Conservation (phyloP, 768 basidiomycete species). For the Leccinum incarnatum region DNA sequence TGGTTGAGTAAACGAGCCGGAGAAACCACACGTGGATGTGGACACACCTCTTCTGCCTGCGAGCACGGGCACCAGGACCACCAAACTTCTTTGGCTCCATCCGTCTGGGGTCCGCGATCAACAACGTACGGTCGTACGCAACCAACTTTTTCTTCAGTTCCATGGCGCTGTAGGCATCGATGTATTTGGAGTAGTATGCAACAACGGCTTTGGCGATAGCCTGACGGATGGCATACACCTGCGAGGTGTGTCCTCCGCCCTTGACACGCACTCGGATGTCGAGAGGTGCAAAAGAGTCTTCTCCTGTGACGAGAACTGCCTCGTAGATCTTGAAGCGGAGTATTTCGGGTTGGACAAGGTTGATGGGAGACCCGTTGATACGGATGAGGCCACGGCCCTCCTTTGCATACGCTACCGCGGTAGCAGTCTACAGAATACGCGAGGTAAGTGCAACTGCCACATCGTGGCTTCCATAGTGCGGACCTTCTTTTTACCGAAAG, state of each 20-base stretch:
- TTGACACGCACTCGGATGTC: slow-evolving; percentile 98
- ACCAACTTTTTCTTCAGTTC: slow-evolving; percentile 98
- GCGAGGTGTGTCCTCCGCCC: slow-evolving; percentile 99
- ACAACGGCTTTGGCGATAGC: slow-evolving; percentile 97
- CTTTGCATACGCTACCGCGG: slow-evolving; percentile 95
- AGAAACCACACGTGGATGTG: neutral
- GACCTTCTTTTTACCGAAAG: slow-evolving; percentile 99
- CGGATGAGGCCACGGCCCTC: slow-evolving; percentile 96
- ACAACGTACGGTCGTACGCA: slow-evolving; percentile 86
- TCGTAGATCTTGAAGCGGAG: slow-evolving; percentile 99
- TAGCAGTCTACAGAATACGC: slow-evolving; percentile 70
- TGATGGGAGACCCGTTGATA: slow-evolving; percentile 95
- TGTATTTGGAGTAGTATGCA: slow-evolving; percentile 98
- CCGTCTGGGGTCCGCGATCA: slow-evolving; percentile 94
- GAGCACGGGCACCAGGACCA: slow-evolving; percentile 96
- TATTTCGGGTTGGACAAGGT: slow-evolving; percentile 92
- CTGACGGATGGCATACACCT: slow-evolving; percentile 98
- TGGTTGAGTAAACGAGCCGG: slow-evolving; percentile 10
- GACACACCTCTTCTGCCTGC: slow-evolving; percentile 90
- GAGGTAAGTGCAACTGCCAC: slow-evolving; percentile 2
- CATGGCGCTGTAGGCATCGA: slow-evolving; percentile 95
- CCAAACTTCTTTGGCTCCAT: slow-evolving; percentile 99
- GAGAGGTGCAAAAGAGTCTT: slow-evolving; percentile 80
- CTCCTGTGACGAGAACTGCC: slow-evolving; percentile 89
- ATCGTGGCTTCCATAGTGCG: slow-evolving; percentile 19